A percentile compares a stretch with the other conserved stretches of the same genome.
Evolutionary conservation across 306 rosid genomes (phyloP).

Genomic region (Hippophae gyantsensis): DNA sequence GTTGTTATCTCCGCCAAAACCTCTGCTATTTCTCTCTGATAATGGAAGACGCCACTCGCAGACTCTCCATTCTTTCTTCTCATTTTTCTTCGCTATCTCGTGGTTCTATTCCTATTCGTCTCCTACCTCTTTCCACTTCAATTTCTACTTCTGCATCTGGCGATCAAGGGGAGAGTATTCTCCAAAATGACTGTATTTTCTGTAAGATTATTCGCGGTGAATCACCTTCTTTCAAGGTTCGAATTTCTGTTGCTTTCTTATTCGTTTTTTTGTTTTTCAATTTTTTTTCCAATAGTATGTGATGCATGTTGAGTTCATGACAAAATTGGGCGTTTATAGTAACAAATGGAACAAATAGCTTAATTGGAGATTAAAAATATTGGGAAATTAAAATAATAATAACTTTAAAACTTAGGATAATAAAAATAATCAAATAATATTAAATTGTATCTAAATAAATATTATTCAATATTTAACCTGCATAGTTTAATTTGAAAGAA

Average conservation of each 20-base stretch:
- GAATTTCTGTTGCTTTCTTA: background rate
- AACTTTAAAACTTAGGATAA: too few species aligned
- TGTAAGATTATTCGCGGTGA: slow-evolving; percentile 65
- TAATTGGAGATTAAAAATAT: too few species aligned
- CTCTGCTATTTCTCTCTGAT: slow-evolving; percentile 10
- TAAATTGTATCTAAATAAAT: too few species aligned
- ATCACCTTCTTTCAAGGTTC: slow-evolving; percentile 60
- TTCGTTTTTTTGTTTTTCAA: background rate
- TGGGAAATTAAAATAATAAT: too few species aligned
- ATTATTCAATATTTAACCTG: too few species aligned
- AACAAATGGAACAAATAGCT: too few species aligned
- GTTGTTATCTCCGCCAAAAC: background rate
- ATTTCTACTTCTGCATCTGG: slow-evolving; percentile 19
- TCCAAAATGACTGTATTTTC: slow-evolving; percentile 51
- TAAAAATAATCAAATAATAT: too few species aligned
- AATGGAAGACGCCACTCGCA: slow-evolving; percentile 32
- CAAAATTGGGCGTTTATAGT: too few species aligned
- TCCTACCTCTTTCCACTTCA: slow-evolving; percentile 18
- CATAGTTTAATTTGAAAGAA: too few species aligned
- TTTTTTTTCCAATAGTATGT: slow-evolving; percentile 11
- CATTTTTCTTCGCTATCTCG: slow-evolving; percentile 41
- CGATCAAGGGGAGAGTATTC: slow-evolving; percentile 9
- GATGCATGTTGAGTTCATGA: background rate
- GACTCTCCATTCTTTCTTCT: slow-evolving; percentile 57
- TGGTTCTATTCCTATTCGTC: slow-evolving; percentile 14